These are phyloP conservation scores for Pseudocercospora fuligena DNA, from an alignment of 2,329 filamentous ascomycete genomes.

Conservation along the genomic window DNA sequence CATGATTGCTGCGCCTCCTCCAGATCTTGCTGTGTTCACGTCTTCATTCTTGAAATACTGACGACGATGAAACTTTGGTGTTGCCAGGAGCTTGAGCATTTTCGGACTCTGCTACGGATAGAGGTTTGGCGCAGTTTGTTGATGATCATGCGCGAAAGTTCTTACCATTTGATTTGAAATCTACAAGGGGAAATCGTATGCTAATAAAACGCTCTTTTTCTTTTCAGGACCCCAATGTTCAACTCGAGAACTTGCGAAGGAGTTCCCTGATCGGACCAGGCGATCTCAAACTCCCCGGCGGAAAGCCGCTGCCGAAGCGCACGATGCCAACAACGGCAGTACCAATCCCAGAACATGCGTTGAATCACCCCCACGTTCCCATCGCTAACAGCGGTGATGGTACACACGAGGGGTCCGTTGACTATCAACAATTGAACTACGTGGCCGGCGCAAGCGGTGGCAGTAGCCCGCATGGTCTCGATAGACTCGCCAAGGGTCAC, in stretches of 20 bases:
- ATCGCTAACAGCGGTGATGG: slow-evolving; percentile 11
- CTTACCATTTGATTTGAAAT: slow-evolving; percentile 3
- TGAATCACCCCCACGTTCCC: slow-evolving; percentile 22
- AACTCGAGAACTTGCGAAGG: slow-evolving; percentile 54
- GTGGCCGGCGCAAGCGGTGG: slow-evolving; percentile 19
- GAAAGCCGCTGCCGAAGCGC: slow-evolving; percentile 34
- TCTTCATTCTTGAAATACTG: slow-evolving; percentile 18
- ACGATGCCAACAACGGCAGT: slow-evolving; percentile 39
- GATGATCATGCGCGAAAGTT: slow-evolving; percentile 9
- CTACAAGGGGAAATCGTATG: slow-evolving; percentile 8
- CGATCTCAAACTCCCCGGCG: slow-evolving; percentile 37
- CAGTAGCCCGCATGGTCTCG: slow-evolving; percentile 20
- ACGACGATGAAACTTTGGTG: background rate
- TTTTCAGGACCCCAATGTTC: slow-evolving; percentile 51
- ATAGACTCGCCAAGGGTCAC: background rate
- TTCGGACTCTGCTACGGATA: background rate
- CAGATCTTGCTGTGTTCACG: slow-evolving; percentile 16
- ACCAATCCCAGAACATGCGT: slow-evolving; percentile 30
- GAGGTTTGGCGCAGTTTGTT: slow-evolving; percentile 5
- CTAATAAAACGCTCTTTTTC: slow-evolving; percentile 18
- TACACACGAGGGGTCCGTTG: background rate
- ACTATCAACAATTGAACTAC: background rate
- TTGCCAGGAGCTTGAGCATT: slow-evolving; percentile 2
- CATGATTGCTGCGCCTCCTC: background rate
- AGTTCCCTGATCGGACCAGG: slow-evolving; percentile 45